phyloP scores from a whole-genome alignment of 305 asterid genomes.

The Fraxinus latifolia region DNA sequence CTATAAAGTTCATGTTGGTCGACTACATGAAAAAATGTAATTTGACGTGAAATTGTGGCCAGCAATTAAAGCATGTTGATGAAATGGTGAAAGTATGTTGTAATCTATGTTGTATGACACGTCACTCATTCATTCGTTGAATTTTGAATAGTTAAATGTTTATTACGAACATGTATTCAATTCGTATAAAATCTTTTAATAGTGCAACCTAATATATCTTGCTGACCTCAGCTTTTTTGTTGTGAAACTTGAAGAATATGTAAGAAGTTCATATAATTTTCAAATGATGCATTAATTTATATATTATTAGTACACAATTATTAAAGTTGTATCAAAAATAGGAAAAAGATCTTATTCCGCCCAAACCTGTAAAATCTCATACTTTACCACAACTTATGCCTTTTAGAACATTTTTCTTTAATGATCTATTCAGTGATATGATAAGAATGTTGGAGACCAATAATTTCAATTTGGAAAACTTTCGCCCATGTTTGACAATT shows the following conservation, averaged over 20 bases:
- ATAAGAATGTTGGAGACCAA: not conserved
- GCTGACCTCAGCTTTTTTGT: not conserved
- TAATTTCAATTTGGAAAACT: not conserved
- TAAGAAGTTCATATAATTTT: too few relatives aligned
- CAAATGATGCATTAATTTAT: not conserved
- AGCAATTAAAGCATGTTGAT: not conserved
- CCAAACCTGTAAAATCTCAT: too few relatives aligned
- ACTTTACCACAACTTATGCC: not conserved
- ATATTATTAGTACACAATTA: too few relatives aligned
- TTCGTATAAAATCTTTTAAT: too few relatives aligned
- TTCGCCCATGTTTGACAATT: too few relatives aligned
- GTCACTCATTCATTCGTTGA: not conserved
- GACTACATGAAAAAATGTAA: not conserved
- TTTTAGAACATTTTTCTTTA: too few relatives aligned
- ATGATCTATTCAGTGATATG: not conserved
- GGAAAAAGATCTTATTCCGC: too few relatives aligned
- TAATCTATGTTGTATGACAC: not conserved
- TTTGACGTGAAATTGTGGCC: not conserved
- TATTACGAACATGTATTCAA: not conserved
- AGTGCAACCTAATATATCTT: not conserved
- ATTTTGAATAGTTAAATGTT: not conserved
- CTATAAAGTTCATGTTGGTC: not conserved
- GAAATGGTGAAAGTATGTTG: not conserved
- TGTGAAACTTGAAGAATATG: not conserved
- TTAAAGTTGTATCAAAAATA: too few relatives aligned